A percentile compares a stretch with the other conserved stretches of the same genome.
Evolutionary conservation across 1,284 basidiomycete species (phyloP).

Genomic region (Puccinia hordei): DNA sequence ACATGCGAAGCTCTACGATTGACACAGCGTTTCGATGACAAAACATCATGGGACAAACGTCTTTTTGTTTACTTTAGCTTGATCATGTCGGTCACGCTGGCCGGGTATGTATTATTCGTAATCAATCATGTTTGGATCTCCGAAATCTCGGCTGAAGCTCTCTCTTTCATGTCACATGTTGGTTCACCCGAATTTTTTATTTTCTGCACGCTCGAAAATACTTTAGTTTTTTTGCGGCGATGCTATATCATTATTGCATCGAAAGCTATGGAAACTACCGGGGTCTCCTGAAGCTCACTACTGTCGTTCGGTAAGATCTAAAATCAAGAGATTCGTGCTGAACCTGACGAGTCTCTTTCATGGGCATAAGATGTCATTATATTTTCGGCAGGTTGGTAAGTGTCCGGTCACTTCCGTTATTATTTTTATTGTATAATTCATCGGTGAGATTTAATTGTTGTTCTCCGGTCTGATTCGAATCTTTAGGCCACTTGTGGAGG

Average conservation of each 20-base stretch:
- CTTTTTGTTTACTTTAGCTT: conserved; percentile 38
- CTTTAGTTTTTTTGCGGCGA: background rate
- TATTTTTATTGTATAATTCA: background rate
- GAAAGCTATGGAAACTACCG: conserved; percentile 27
- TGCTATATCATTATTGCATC: conserved; percentile 29
- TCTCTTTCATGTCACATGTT: background rate
- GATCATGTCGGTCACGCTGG: conserved; percentile 8
- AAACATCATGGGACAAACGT: conserved; percentile 23
- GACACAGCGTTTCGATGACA: conserved; percentile 36
- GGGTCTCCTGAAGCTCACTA: background rate
- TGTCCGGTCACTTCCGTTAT: background rate
- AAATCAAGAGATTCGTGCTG: background rate
- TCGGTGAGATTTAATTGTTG: background rate
- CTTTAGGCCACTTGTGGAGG: conserved; percentile 3
- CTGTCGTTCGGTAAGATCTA: conserved; percentile 14
- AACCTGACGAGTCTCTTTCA: background rate
- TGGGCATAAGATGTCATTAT: conserved; percentile 11
- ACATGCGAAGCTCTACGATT: conserved; percentile 30
- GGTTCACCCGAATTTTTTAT: background rate
- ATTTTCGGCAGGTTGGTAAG: conserved; percentile 22
- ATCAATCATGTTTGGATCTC: background rate
- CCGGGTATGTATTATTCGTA: background rate
- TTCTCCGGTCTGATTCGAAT: background rate
- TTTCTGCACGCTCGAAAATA: background rate
- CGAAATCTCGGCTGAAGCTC: background rate